A percentile compares a stretch with the other conserved stretches of the same genome.
Evolutionary conservation across 257 asterid genomes (phyloP).

Genomic region (Solanum dulcamara): DNA sequence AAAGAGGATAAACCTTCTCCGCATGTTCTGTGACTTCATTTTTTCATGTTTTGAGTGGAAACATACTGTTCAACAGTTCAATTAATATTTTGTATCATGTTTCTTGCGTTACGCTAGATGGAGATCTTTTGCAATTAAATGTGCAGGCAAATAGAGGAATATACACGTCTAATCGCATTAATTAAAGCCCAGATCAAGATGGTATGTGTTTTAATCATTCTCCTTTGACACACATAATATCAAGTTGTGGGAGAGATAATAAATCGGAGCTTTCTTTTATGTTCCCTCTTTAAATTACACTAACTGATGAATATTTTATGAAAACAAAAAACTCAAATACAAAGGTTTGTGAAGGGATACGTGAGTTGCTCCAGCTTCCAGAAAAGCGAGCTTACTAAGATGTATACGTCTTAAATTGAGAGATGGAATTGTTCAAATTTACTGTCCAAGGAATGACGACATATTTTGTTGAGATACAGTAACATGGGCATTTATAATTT

Average conservation of each 20-base stretch:
- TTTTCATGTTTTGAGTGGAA: no score
- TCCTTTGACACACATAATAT: background rate
- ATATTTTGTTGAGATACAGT: background rate
- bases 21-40: no score
- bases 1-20: no score
- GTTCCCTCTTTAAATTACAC: background rate
- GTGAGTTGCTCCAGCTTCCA: no score
- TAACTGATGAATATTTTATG: background rate
- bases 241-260: background rate
- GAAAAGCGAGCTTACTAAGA: constrained; percentile 1
- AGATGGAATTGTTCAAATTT: background rate
- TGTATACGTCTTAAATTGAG: background rate
- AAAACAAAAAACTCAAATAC: constrained; percentile 12
- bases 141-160: no score
- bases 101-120: background rate
- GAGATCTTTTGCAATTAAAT: background rate
- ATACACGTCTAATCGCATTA: constrained; percentile 56
- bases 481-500: background rate
- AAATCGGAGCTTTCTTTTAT: background rate
- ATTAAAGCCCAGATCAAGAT: constrained; percentile 74
- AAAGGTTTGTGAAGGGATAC: constrained; percentile 70
- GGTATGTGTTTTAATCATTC: constrained; percentile 17
- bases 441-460: background rate
- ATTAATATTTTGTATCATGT: no score
- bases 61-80: no score